Evolutionary conservation across 306 rosid species (phyloP).

Genomic region (Medicago truncatula): MtrunA17r5.0-ANR NC_053042.1:44422001-44422500

Average conservation of each 20-base stretch:
- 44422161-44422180: neutral
- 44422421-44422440: too few species aligned
- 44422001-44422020: neutral
- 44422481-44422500: too few species aligned
- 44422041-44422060: neutral
- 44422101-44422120: conserved; percentile 29
- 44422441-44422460: too few species aligned
- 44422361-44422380: too few species aligned
- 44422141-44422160: conserved; percentile 34
- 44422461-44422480: too few species aligned
- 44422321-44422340: neutral
- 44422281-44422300: neutral
- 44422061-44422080: neutral
- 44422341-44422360: neutral
- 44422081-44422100: neutral
- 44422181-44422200: neutral
- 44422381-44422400: too few species aligned
- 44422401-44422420: too few species aligned
- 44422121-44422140: conserved; percentile 32
- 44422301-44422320: neutral
- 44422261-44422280: neutral
- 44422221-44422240: neutral
- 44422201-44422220: neutral
- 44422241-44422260: neutral
- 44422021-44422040: conserved; percentile 13